phyloP scores from a whole-genome alignment of 2,329 filamentous ascomycete species.

The Magnaporthiopsis rhizophila region DNA sequence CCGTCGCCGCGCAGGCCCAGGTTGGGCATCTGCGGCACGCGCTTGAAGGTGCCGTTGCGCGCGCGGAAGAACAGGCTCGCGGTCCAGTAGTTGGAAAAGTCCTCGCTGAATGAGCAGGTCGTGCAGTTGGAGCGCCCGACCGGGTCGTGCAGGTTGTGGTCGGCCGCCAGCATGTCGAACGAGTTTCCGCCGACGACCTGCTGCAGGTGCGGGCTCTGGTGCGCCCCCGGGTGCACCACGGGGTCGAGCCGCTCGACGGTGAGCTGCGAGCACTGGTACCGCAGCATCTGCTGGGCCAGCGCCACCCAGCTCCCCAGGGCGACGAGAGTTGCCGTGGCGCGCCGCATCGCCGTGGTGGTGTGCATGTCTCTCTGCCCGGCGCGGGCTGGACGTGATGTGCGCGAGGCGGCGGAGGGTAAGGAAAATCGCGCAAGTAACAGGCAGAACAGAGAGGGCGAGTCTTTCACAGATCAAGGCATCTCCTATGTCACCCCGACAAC shows the following conservation, averaged over 20 bases:
- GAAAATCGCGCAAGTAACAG: background rate
- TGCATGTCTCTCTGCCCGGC: background rate
- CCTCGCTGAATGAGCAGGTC: constrained; percentile 25
- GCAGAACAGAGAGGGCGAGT: background rate
- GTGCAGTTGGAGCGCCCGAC: constrained; percentile 19
- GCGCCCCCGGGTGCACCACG: constrained; percentile 25
- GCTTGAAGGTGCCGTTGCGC: constrained; percentile 23
- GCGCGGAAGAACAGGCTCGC: constrained; percentile 23
- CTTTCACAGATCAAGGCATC: background rate
- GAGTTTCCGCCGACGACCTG: constrained; percentile 33
- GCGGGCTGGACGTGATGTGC: background rate
- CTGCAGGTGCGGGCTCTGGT: constrained; percentile 28
- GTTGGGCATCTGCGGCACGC: constrained; percentile 9
- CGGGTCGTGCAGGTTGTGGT: constrained; percentile 15
- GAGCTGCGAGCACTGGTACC: constrained; percentile 18
- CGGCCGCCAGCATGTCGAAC: constrained; percentile 27
- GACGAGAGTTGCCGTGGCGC: background rate
- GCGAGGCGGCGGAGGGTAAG: no score
- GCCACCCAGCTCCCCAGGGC: constrained; percentile 1
- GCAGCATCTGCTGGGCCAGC: constrained; percentile 15
- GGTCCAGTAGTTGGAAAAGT: constrained; percentile 30
- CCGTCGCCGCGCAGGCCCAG: constrained; percentile 6
- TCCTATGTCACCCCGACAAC: background rate
- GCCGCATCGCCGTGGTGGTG: background rate
- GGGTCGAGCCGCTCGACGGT: constrained; percentile 18